These are phyloP conservation scores for Saprolegnia parasitica DNA, from an alignment of 352 stramenopile genomes.

Conservation along the genomic window DNA sequence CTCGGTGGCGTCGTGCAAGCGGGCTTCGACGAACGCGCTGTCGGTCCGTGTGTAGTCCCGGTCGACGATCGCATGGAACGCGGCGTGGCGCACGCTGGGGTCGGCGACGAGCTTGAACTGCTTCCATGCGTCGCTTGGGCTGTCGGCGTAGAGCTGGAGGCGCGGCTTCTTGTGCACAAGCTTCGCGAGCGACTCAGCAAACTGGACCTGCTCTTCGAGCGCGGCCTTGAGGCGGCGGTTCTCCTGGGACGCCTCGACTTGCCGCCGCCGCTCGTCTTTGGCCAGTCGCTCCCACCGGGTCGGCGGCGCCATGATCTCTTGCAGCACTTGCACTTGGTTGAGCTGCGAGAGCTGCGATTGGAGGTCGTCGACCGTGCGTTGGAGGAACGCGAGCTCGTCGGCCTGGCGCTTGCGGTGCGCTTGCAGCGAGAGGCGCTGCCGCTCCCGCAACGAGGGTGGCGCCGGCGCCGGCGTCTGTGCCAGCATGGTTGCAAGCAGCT, in stretches of 20 bases:
- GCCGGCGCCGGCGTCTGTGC: too few species aligned
- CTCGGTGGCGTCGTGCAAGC: neutral
- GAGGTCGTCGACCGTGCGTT: neutral
- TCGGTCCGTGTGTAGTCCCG: neutral
- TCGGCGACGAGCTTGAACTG: constrained; percentile 2
- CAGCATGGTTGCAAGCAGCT: neutral
- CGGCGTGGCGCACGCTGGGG: neutral
- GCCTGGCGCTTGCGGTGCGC: constrained; percentile 14
- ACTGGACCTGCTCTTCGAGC: constrained; percentile 28
- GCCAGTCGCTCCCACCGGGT: constrained; percentile 19
- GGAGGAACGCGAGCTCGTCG: constrained; percentile 14
- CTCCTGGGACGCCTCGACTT: constrained; percentile 14
- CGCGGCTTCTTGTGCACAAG: constrained; percentile 27
- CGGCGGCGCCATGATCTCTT: neutral
- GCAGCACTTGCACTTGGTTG: constrained; percentile 9
- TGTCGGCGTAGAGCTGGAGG: neutral
- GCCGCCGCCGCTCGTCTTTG: constrained; percentile 1
- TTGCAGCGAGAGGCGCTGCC: neutral
- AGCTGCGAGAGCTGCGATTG: constrained; percentile 13
- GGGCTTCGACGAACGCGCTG: constrained; percentile 3
- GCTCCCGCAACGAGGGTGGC: neutral
- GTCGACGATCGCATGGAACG: constrained; percentile 7
- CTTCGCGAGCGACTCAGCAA: constrained; percentile 24
- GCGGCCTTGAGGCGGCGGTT: constrained; percentile 22
- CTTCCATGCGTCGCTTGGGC: neutral